phyloP scores from a whole-genome alignment of 805 yeast genomes.

The Barnettozyma vustinii region DNA sequence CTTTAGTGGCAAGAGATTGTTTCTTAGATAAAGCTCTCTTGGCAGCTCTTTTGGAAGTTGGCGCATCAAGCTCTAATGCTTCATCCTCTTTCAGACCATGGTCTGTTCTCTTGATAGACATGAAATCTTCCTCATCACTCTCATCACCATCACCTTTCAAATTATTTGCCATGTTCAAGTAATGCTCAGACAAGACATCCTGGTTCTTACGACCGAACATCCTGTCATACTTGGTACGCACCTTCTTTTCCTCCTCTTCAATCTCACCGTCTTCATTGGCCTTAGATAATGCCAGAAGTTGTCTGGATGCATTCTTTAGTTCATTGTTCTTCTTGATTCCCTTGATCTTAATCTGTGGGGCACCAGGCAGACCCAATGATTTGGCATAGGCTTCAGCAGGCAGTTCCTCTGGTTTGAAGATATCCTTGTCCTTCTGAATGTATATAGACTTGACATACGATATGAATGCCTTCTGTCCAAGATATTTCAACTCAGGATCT shows the following conservation, averaged over 20 bases:
- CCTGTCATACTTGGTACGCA: slow-evolving; percentile 84
- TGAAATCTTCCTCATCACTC: slow-evolving; percentile 65
- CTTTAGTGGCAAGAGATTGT: slow-evolving; percentile 51
- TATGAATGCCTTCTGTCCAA: slow-evolving; percentile 94
- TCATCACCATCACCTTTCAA: slow-evolving; percentile 20
- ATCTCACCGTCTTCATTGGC: slow-evolving; percentile 62
- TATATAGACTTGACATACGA: slow-evolving; percentile 83
- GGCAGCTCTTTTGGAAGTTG: slow-evolving; percentile 76
- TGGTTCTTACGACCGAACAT: slow-evolving; percentile 96
- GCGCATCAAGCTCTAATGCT: slow-evolving; percentile 52
- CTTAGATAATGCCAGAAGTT: slow-evolving; percentile 50
- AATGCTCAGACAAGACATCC: slow-evolving; percentile 85
- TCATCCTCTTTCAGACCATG: slow-evolving; percentile 65
- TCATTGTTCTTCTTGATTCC: slow-evolving; percentile 55
- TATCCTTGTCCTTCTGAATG: slow-evolving; percentile 81
- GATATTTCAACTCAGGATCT: slow-evolving; percentile 84
- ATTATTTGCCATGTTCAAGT: slow-evolving; percentile 61
- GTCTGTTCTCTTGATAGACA: slow-evolving; percentile 72
- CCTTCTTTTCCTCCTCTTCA: slow-evolving; percentile 34
- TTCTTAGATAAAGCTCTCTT: slow-evolving; percentile 88
- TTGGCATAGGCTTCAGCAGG: slow-evolving; percentile 83
- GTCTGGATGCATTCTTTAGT: slow-evolving; percentile 76
- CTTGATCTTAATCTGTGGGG: slow-evolving; percentile 81
- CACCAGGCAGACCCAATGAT: slow-evolving; percentile 91
- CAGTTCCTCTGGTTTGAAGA: slow-evolving; percentile 70